Evolutionary conservation across 805 yeast genomes (phyloP).

Genomic region (Jamesozyma hellenica): DNA sequence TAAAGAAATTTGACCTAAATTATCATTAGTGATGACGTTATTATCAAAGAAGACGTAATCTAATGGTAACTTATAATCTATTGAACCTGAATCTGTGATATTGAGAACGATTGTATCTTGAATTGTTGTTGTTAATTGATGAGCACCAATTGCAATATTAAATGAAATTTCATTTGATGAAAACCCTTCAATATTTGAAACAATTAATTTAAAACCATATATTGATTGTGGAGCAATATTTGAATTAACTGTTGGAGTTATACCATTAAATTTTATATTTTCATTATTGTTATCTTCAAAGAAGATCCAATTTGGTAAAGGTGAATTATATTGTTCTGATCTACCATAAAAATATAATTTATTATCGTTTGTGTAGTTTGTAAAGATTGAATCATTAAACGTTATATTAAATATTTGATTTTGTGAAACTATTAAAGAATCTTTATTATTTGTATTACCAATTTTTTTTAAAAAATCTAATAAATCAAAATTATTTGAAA

Average conservation of each 20-base stretch:
- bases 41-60: constrained; percentile 57
- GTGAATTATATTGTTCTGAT: constrained; percentile 61
- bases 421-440: constrained; percentile 65
- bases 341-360: constrained; percentile 59
- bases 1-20: constrained; percentile 46
- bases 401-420: constrained; percentile 55
- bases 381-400: constrained; percentile 55
- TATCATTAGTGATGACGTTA: constrained; percentile 33
- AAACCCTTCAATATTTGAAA: constrained; percentile 66
- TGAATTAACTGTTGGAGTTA: constrained; percentile 80
- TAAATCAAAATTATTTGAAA: constrained; percentile 32
- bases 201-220: constrained; percentile 64
- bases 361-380: constrained; percentile 35
- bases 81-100: constrained; percentile 51
- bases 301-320: constrained; percentile 82
- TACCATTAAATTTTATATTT: constrained; percentile 76
- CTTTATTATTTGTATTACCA: constrained; percentile 69
- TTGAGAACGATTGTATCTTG: constrained; percentile 50
- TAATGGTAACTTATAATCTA: constrained; percentile 53
- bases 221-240: constrained; percentile 76
- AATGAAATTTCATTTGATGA: constrained; percentile 64
- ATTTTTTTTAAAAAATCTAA: constrained; percentile 45
- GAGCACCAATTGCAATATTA: constrained; percentile 77
- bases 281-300: constrained; percentile 52
- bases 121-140: constrained; percentile 59